Base-by-base conservation (phyloP, 768 basidiomycete species). In the Baorangia bicolor region DNA sequence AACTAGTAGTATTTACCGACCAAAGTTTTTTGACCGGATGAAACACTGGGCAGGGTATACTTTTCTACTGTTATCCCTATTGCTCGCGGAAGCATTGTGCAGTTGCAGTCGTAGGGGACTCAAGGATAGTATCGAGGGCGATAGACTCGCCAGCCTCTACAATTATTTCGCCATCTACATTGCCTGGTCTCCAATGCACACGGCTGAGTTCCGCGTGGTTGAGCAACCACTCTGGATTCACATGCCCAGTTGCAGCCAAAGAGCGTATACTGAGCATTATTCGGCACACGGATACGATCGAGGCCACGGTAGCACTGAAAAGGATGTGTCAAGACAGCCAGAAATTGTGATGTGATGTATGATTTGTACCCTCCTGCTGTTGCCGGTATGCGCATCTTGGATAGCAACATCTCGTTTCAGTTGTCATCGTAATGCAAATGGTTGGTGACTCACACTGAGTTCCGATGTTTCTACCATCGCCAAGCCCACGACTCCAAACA, bases 121-220 rank as follows among this genome's bases (percentile, higher is more conserved):
- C 34, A 9, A 21, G 42, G 11, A 18, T n/a, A 10, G 35, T 27
- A 25, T 40, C 27, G 5, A 39, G 25, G 20, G 46, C 48, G n/a
- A 8, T 2, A 14, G 23, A 20, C n/a, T 49, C 37, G 43, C 31
- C 51, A 34, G 16, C 18, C 23, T 51, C 46, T 20, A 60, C 60
- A 2, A 60, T 30, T 9, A 61, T 55, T 35, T 56, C 42, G 16
- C 58, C 58, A 21, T 49, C 46, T n/a, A 23, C 34, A 25, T 2
- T 16, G 7, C 60, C 60, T 30, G 16, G 46, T 41, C 53, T 51
- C 57, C 50, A 61, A n/a, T 46, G 37, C 21, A 59, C 58, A n/a
- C 78, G 75, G 41, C 72, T 75, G 21, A 80, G 73, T 67, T 81
- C 77, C n/a, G 74, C 71, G 44, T 75, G 71, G 56, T 71, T 79